Conservation (phyloP, 768 basidiomycete genomes). For the Mycena vulgaris region DNA sequence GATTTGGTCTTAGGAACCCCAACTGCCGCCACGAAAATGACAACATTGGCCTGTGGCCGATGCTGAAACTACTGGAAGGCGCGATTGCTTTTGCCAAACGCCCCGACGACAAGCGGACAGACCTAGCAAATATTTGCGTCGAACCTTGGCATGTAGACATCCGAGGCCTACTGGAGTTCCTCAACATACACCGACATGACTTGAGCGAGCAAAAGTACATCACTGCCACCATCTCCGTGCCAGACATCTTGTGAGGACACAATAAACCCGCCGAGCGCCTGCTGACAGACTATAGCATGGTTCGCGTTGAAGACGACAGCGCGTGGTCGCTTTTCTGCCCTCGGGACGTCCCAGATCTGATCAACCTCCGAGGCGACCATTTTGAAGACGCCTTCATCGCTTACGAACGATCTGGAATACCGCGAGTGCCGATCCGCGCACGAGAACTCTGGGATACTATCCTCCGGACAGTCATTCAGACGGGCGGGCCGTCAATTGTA, state of each 20-base stretch:
- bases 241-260: slow-evolving; percentile 1
- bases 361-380: neutral
- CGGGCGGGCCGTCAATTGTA: neutral
- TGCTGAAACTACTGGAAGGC: neutral
- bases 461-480: neutral
- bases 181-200: neutral
- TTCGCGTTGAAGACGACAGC: neutral
- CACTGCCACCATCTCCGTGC: neutral
- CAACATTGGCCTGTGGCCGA: neutral
- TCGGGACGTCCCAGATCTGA: neutral
- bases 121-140: neutral
- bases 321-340: neutral
- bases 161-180: neutral
- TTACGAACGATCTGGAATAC: neutral
- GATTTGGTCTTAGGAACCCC: neutral
- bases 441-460: neutral
- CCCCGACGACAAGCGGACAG: neutral
- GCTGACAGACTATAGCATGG: neutral
- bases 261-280: neutral
- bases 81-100: neutral
- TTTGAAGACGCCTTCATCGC: neutral
- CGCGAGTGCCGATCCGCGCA: neutral
- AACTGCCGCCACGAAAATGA: neutral
- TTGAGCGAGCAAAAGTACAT: neutral
- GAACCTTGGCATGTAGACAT: neutral